phyloP scores from a whole-genome alignment of 148 eudicot species.

The Diospyros lotus region DNA sequence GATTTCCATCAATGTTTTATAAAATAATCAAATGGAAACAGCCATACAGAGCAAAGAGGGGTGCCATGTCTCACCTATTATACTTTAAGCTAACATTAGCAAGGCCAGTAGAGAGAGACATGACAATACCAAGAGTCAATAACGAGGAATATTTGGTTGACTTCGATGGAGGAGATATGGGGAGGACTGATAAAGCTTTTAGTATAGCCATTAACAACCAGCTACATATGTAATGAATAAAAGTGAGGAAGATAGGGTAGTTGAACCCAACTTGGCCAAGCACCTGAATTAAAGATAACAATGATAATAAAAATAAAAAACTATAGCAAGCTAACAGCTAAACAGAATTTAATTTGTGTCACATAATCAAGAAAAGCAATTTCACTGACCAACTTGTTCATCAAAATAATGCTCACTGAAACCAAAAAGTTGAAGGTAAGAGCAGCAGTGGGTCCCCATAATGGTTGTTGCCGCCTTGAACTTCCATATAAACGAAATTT shows the following conservation, averaged over 20 bases:
- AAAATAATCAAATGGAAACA: constrained; percentile 1
- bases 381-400: constrained; percentile 72
- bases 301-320: neutral
- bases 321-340: constrained; percentile 6
- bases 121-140: constrained; percentile 76
- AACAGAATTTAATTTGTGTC: neutral
- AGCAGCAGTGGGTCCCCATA: constrained; percentile 74
- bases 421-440: constrained; percentile 91
- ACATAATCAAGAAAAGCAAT: constrained; percentile 4
- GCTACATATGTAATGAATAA: constrained; percentile 81
- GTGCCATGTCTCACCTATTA: constrained; percentile 55
- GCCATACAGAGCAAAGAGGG: constrained; percentile 1
- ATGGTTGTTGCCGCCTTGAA: constrained; percentile 65
- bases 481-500: constrained; percentile 55
- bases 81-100: constrained; percentile 95
- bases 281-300: constrained; percentile 39
- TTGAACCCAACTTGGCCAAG: constrained; percentile 81
- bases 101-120: constrained; percentile 92
- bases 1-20: constrained; percentile 6
- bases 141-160: constrained; percentile 66
- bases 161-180: constrained; percentile 62
- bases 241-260: constrained; percentile 82
- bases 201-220: constrained; percentile 84
- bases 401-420: constrained; percentile 81
- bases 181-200: constrained; percentile 65